These are phyloP conservation scores for Gymnopus androsaceus DNA, from an alignment of 1,284 basidiomycete species.

Conservation along the genomic window DNA sequence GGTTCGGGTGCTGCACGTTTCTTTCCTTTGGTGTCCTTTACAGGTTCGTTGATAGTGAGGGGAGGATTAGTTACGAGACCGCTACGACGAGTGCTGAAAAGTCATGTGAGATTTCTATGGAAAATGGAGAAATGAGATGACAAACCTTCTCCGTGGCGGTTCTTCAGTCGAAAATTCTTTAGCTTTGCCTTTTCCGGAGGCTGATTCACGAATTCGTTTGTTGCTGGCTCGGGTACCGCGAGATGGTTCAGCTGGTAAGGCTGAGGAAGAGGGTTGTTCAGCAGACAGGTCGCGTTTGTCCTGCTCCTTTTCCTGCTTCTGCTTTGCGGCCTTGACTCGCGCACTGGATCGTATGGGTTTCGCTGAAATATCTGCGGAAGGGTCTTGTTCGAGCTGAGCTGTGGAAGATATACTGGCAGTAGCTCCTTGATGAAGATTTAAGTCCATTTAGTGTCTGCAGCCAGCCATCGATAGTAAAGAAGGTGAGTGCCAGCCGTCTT, in stretches of 20 bases:
- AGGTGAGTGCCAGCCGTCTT: constrained; percentile 17
- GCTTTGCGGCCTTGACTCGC: constrained; percentile 74
- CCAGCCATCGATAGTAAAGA: constrained; percentile 69
- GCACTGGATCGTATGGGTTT: constrained; percentile 70
- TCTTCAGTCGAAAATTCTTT: constrained; percentile 57
- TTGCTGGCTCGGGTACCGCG: constrained; percentile 43
- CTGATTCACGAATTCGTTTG: constrained; percentile 57
- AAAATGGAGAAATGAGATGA: constrained; percentile 19
- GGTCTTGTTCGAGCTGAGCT: constrained; percentile 30
- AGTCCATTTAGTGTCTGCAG: constrained; percentile 84
- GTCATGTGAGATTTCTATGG: constrained; percentile 16
- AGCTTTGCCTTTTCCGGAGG: constrained; percentile 60
- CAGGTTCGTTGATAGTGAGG: constrained; percentile 74
- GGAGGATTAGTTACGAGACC: constrained; percentile 47
- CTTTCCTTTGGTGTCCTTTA: constrained; percentile 77
- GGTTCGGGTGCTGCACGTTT: constrained; percentile 78
- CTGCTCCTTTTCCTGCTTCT: constrained; percentile 54
- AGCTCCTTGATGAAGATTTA: constrained; percentile 69
- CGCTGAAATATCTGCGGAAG: constrained; percentile 40
- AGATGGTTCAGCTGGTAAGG: constrained; percentile 35
- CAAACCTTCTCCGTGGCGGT: constrained; percentile 60
- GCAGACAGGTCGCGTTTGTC: constrained; percentile 27
- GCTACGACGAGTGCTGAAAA: constrained; percentile 57
- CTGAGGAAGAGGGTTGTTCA: constrained; percentile 38
- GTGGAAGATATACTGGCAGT: constrained; percentile 52